These are phyloP conservation scores for Cercophora sp. DNA, from an alignment of 495 filamentous ascomycete species.

Conservation along the genomic window DNA sequence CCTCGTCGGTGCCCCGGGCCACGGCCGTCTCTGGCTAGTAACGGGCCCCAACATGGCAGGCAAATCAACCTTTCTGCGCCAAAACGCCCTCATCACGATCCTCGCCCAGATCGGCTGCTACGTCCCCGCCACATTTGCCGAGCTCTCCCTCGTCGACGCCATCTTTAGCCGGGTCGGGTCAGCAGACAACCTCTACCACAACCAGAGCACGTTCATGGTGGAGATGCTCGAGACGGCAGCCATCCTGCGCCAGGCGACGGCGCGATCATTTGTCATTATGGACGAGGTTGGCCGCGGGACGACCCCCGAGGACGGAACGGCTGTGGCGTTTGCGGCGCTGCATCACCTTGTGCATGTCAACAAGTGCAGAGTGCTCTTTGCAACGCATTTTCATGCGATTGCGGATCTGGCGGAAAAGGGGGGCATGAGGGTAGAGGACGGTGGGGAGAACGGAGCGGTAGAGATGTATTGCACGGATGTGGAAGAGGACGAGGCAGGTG, in stretches of 20 bases:
- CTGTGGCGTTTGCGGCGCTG: slow-evolving; percentile 83
- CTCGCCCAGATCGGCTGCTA: slow-evolving; percentile 89
- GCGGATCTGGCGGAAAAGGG: slow-evolving; percentile 60
- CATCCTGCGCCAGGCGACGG: slow-evolving; percentile 63
- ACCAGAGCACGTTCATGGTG: slow-evolving; percentile 95
- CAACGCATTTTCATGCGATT: slow-evolving; percentile 88
- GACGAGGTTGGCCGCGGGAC: slow-evolving; percentile 95
- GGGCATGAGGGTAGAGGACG: slow-evolving; percentile 33
- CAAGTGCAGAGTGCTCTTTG: slow-evolving; percentile 77
- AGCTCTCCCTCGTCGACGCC: slow-evolving; percentile 83
- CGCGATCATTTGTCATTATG: slow-evolving; percentile 91
- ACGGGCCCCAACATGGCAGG: slow-evolving; percentile 99
- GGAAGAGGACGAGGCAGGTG: slow-evolving; percentile 58
- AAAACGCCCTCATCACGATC: slow-evolving; percentile 90
- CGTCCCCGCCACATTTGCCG: slow-evolving; percentile 81
- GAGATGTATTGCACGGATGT: slow-evolving; percentile 90
- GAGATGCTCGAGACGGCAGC: slow-evolving; percentile 76
- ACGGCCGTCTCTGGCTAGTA: slow-evolving; percentile 77
- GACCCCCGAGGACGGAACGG: slow-evolving; percentile 83
- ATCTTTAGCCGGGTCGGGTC: slow-evolving; percentile 91
- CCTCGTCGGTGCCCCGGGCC: slow-evolving; percentile 54
- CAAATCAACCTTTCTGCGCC: slow-evolving; percentile 90
- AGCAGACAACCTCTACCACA: slow-evolving; percentile 84
- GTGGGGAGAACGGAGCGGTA: slow-evolving; percentile 50
- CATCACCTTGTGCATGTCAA: slow-evolving; percentile 76